Evolutionary conservation across 495 filamentous ascomycete genomes (phyloP), one percentile per base, ranked within the genome.

Genomic region (Lophium mytilinum): DNA sequence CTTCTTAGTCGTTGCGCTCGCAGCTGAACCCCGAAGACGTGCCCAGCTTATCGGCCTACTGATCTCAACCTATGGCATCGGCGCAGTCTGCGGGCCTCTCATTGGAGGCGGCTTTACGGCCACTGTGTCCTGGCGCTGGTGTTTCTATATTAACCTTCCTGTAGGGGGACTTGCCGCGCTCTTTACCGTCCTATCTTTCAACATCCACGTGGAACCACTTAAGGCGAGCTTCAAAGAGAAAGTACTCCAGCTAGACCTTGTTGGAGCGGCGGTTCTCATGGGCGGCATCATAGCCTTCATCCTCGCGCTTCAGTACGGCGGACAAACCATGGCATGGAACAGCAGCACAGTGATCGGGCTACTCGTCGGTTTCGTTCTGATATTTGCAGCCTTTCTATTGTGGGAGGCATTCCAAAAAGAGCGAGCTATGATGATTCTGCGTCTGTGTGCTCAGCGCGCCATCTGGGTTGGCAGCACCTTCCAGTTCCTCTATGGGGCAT

Each of bases 141-240:
- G 74, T 57, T 81, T 80, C 66, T 80, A 79, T 54, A 74, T 81
- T 62, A 80, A 80, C 53, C 70, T 80, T 1, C 78, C 78, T 0
- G 67, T 80, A 35, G 78, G 78, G 35, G 76, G 71, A 36, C 42
- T 70, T 9, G 56, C 70, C 6, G 71, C 64, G 5, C 61, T 53
- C 1, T 77, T 88, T 51, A 56, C 55, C 21, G 57, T 72, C 9
- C 68, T 80, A n/a, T 53, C 76, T 34, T 39, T 80, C 21, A 70
- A 73, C 61, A 74, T 78, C 58, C 50, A 66, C 7, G 55, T 63
- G 0, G 66, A 65, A 18, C 67, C 68, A 1, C 56, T 61, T 1
- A 45, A 68, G 12, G 69, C 67, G 8, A 30, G 17, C 5, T 55
- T 63, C 36, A 62, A 60, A 40, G 58, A 70, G 56, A 68, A 64